A percentile compares a stretch with the other conserved stretches of the same genome.
Conservation (phyloP, 78 protist genomes). For the Monosiga brevicollis region DNA sequence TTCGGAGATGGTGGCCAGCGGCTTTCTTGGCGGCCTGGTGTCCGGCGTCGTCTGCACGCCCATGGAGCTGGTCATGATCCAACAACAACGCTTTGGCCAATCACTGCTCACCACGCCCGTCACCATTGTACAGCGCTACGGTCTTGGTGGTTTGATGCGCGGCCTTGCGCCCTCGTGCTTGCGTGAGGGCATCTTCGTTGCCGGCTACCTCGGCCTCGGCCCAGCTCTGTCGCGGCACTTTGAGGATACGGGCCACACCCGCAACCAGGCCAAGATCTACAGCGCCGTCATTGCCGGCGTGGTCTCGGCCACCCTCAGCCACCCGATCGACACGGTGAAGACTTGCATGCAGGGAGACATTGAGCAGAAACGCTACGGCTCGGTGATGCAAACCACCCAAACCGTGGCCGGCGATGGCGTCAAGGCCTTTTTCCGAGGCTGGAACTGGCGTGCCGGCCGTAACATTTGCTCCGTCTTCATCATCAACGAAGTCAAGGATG, state of each 20-base stretch:
- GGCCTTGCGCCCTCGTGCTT: background rate
- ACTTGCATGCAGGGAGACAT: background rate
- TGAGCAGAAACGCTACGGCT: background rate
- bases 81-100: background rate
- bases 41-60: background rate
- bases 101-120: background rate
- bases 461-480: background rate
- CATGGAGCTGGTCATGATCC: background rate
- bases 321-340: background rate
- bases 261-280: background rate
- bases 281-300: background rate
- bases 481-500: background rate
- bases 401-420: background rate
- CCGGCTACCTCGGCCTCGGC: background rate
- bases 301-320: background rate
- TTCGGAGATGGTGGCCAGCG: background rate
- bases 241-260: background rate
- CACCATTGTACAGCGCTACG: background rate
- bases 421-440: background rate
- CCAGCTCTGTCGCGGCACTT: background rate
- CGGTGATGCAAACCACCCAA: background rate
- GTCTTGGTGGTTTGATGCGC: background rate
- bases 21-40: background rate
- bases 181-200: background rate
- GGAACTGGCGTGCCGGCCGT: background rate